Conservation (phyloP, 108 stramenopile genomes). For the Cyclostephanos tholiformis region DNA sequence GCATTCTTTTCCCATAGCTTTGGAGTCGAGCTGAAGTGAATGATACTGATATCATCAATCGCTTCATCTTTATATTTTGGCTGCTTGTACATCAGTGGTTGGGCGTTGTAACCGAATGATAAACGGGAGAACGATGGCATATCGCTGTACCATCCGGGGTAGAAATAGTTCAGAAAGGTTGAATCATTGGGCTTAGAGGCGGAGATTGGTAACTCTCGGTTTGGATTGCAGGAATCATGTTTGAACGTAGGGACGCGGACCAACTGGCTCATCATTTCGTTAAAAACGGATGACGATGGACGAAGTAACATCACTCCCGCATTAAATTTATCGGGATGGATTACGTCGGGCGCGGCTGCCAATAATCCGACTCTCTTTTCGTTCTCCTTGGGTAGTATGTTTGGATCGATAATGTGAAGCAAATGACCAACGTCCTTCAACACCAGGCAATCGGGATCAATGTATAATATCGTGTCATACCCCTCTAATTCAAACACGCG, state of each 20-base stretch:
- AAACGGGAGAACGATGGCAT: constrained; percentile 67
- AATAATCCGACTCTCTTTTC: constrained; percentile 61
- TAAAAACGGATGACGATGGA: constrained; percentile 57
- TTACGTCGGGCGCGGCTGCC: constrained; percentile 87
- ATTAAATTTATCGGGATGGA: constrained; percentile 89
- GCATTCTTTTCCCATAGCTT: constrained; percentile 80
- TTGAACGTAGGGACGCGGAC: no score
- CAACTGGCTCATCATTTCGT: constrained; percentile 47
- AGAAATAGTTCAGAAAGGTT: constrained; percentile 80
- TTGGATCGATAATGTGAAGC: constrained; percentile 48
- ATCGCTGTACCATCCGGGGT: constrained; percentile 66
- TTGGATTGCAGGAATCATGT: constrained; percentile 5
- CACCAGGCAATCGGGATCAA: constrained; percentile 83
- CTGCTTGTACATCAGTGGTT: constrained; percentile 65
- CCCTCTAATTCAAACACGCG: constrained; percentile 62
- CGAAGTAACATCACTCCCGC: constrained; percentile 89
- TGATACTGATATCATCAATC: constrained; percentile 57
- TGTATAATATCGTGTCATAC: constrained; percentile 79
- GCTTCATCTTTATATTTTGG: constrained; percentile 78
- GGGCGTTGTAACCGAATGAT: constrained; percentile 83
- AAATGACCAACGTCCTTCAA: constrained; percentile 62
- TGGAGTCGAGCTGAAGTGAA: constrained; percentile 77
- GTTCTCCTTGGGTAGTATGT: not conserved
- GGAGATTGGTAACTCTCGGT: constrained; percentile 2
- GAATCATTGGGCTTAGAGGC: constrained; percentile 6